A percentile compares a stretch with the other conserved stretches of the same genome.
phyloP scores from a whole-genome alignment of 1,139 yeast genomes.

The Yamadazyma atlantica region DNA sequence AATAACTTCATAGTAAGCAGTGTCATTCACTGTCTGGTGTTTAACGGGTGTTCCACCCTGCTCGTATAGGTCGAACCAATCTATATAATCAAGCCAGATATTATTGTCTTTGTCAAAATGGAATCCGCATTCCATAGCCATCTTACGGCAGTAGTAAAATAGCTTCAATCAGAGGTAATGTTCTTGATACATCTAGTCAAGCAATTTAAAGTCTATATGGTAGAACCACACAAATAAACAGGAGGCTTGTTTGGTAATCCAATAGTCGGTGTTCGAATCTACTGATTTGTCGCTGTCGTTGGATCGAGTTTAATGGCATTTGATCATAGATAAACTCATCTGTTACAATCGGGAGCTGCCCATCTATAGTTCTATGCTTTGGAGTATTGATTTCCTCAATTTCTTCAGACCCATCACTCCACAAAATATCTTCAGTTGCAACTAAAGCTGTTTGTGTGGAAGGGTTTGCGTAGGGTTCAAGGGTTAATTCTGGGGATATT shows the following conservation, averaged over 20 bases:
- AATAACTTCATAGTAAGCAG: background rate
- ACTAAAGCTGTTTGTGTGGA: too few relatives aligned
- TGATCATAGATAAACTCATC: background rate
- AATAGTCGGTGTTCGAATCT: slow-evolving; percentile 27
- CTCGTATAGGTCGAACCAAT: background rate
- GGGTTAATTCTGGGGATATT: background rate
- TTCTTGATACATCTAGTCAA: background rate
- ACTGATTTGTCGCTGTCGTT: slow-evolving; percentile 20
- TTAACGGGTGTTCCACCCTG: too few relatives aligned
- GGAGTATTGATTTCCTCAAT: background rate
- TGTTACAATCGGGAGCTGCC: background rate
- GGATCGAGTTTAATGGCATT: slow-evolving; percentile 9
- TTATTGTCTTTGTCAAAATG: background rate
- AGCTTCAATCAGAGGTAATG: slow-evolving; percentile 1
- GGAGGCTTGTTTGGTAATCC: slow-evolving; percentile 13
- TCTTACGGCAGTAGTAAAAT: background rate
- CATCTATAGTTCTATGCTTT: background rate
- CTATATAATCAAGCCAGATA: background rate
- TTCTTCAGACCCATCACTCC: background rate
- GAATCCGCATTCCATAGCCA: background rate
- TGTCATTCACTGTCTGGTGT: background rate
- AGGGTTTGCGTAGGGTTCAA: too few relatives aligned
- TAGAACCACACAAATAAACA: background rate
- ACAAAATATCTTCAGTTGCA: too few relatives aligned
- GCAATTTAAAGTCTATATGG: background rate